Evolutionary conservation across 1,284 basidiomycete genomes (phyloP), one percentile per base, ranked within the genome.

Genomic region (Porogramme epimiltina): DNA sequence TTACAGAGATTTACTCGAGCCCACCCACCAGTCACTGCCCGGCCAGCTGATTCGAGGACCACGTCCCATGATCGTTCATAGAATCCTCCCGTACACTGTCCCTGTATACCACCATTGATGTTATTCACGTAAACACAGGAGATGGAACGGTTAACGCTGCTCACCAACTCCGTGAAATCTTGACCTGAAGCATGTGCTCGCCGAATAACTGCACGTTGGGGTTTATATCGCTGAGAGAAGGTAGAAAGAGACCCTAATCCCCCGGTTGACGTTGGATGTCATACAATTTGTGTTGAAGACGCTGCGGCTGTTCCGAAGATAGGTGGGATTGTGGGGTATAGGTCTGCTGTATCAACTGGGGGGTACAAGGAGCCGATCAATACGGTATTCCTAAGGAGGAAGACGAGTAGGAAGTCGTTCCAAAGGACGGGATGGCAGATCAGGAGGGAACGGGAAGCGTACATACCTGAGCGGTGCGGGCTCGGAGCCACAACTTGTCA

Each of bases 131-230:
- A 24, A 18, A 42, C 9, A 18, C 39, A 41, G 4, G 25, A 10
- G 6, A 45, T n/a, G 6, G 15, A 25, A 31, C 8, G n/a, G n/a
- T 15, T 20, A 42, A 22, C 11, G 22, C 18, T 20, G 45, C 85
- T 60, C 63, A 93, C 92, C 92, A 93, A 66, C 95, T 93, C 57
- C 93, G 76, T 18, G 89, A 84, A 61, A 95, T 92, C 79, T 95
- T 95, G 55, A 94, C 90, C 66, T 94, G 91, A 1, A 89, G 83
- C 0, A 91, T 95, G 65, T 95, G 92, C 4, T 93, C 93, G 4
- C 92, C 91, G 66, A 93, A 95, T 78, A 95, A 95, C 65, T 93
- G 87, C 8, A 95, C 91, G 62, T 91, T 91, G 43, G 79, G 76
- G 68, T 94, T 87, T 58, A 75, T 69, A 62, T 87, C 76, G 18